Conservation (phyloP, 352 stramenopile species). For the Globisporangium paroecandrum region DNA sequence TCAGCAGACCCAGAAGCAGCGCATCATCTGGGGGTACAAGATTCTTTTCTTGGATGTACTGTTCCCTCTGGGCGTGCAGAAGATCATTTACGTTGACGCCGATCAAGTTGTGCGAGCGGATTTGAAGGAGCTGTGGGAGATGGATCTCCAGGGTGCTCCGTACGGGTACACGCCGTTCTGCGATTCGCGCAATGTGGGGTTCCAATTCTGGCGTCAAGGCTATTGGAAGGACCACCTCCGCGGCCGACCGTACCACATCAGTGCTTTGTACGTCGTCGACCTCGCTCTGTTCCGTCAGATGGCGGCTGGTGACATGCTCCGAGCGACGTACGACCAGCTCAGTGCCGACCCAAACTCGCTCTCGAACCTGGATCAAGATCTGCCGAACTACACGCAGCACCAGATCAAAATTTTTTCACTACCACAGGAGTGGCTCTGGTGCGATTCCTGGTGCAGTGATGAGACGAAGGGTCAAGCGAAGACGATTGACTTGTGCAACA, state of each 20-base stretch:
- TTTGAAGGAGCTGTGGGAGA: slow-evolving; percentile 98
- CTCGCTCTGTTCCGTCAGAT: slow-evolving; percentile 93
- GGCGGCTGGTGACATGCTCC: slow-evolving; percentile 94
- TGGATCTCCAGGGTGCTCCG: slow-evolving; percentile 94
- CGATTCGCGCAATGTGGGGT: slow-evolving; percentile 95
- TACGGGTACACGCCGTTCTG: slow-evolving; percentile 99
- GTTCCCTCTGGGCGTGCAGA: slow-evolving; percentile 98
- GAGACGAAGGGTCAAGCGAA: slow-evolving; percentile 97
- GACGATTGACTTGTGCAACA: slow-evolving; percentile 99
- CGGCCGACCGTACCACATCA: slow-evolving; percentile 99
- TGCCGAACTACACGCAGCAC: slow-evolving; percentile 97
- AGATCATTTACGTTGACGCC: slow-evolving; percentile 99
- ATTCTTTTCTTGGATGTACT: slow-evolving; percentile 99
- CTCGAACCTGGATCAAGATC: slow-evolving; percentile 98
- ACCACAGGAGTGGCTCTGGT: slow-evolving; percentile 99
- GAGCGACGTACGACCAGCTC: slow-evolving; percentile 96
- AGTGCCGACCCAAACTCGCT: slow-evolving; percentile 98
- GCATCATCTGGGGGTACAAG: slow-evolving; percentile 99
- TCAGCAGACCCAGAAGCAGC: slow-evolving; percentile 98
- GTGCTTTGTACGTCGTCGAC: slow-evolving; percentile 99
- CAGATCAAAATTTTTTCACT: slow-evolving; percentile 97
- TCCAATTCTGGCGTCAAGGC: slow-evolving; percentile 97
- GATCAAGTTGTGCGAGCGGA: slow-evolving; percentile 98
- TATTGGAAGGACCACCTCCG: slow-evolving; percentile 98
- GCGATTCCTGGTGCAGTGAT: slow-evolving; percentile 99